phyloP scores from a whole-genome alignment of 257 asterid genomes.

The Solanum infundibuliforme region DNA sequence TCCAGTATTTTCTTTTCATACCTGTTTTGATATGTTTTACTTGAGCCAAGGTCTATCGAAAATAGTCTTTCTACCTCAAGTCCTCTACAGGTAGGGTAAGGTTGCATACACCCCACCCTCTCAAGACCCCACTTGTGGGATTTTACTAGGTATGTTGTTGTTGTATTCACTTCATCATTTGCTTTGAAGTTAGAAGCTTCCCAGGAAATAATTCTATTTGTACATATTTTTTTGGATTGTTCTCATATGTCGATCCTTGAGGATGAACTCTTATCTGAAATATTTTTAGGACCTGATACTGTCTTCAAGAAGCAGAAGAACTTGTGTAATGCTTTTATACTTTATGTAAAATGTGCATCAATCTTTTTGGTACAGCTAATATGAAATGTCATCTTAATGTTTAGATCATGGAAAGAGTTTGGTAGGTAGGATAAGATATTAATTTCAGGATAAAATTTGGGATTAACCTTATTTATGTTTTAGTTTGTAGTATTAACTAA shows the following conservation, averaged over 20 bases:
- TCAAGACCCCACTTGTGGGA: background rate
- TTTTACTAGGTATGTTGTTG: background rate
- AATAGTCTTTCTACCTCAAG: background rate
- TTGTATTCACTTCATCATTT: background rate
- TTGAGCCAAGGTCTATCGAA: background rate
- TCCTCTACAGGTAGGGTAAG: background rate
- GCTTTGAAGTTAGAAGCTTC: background rate
- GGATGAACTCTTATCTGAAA: background rate
- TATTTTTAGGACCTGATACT: background rate
- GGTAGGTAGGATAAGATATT: background rate
- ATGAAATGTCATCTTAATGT: background rate
- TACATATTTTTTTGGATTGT: background rate
- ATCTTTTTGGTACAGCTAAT: background rate
- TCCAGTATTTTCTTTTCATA: background rate
- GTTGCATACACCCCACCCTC: background rate
- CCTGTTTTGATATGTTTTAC: background rate
- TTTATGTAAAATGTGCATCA: background rate
- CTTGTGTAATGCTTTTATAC: background rate
- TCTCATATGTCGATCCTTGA: background rate
- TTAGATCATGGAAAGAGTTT: background rate
- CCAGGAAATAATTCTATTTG: background rate
- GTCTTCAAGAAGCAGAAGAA: background rate
- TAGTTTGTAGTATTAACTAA: background rate
- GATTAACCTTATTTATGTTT: background rate
- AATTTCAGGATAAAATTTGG: background rate